Base-by-base conservation (phyloP, 352 stramenopile species). In the Pythium pyrilobum region DNA sequence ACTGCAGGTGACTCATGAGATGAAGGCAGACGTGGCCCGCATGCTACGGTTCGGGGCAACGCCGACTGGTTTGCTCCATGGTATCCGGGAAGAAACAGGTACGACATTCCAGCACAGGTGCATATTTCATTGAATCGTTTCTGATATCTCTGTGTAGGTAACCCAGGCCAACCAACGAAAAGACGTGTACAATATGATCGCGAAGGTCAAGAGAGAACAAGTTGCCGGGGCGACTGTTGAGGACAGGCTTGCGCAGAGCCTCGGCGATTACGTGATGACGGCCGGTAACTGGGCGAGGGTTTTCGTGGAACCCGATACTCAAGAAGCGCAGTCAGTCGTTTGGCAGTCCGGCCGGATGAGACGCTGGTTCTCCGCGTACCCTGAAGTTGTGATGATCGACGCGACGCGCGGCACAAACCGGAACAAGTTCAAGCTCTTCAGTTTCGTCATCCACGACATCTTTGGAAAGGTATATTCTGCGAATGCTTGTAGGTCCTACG, bases 371-470 rank as follows among this genome's bases (percentile, higher is more conserved):
- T 4, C 11, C 9, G 43, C 43, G n/a, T 39, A 31, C 11, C 43
- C 43, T 8, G 43, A 51, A 18, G 43, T 40, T 4, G 43, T 51
- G 5, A 51, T 51, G 43, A 18, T 51, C 18, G 43, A 51, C 43
- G 39, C 6, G 7, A 51, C 43, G 2, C 29, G 20, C 18, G 9
- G 12, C 18, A 51, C 43, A 4, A 51, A 51, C 43, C 2, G 16
- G 29, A 51, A 40, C 28, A 40, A 40, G 43, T 51, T 51, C 18
- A 8, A 11, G 1, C 20, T 51, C 28, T 18, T 51, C 20, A 51
- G 43, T 21, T 51, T 51, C 27, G 28, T 51, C 11, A 10, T 40
- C 10, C 43, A 51, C 8, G 43, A 51, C 18, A 1, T 51, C 3
- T 51, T 51, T 40, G 43, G 29, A 25, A 51, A 51, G 43, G 43